These are phyloP conservation scores for Davidsoniella neocaledoniae DNA, from an alignment of 2,329 filamentous ascomycete species.

Conservation along the genomic window DNA sequence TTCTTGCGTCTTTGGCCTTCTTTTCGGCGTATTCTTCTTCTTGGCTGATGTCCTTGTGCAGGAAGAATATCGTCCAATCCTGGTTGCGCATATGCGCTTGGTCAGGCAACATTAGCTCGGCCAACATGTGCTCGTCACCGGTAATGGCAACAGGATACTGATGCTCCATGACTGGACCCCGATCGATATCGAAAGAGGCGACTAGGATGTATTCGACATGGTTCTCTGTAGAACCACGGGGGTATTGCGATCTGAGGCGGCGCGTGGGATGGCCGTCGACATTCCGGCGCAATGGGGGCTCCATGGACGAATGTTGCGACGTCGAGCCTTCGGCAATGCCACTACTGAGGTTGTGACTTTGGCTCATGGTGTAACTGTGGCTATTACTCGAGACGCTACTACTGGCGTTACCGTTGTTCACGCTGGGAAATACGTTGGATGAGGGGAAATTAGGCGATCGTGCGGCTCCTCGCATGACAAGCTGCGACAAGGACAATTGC, in stretches of 20 bases:
- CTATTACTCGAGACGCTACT: background rate
- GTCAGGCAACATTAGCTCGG: constrained; percentile 95
- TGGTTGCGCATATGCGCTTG: constrained; percentile 88
- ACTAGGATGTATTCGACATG: constrained; percentile 99
- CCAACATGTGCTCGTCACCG: constrained; percentile 93
- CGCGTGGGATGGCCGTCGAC: constrained; percentile 32
- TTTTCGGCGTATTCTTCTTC: constrained; percentile 64
- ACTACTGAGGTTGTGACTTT: background rate
- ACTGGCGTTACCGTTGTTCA: constrained; percentile 20
- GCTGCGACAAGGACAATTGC: constrained; percentile 30
- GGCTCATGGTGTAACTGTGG: constrained; percentile 5
- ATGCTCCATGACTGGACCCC: constrained; percentile 94
- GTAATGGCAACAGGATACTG: constrained; percentile 92
- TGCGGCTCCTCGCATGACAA: constrained; percentile 20
- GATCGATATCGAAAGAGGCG: constrained; percentile 91
- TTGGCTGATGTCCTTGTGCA: constrained; percentile 83
- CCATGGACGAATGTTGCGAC: constrained; percentile 43
- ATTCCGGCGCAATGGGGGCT: constrained; percentile 28
- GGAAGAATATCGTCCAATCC: constrained; percentile 98
- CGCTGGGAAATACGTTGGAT: constrained; percentile 18
- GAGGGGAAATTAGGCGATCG: constrained; percentile 29
- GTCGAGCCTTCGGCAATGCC: constrained; percentile 24
- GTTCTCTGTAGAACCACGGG: constrained; percentile 57
- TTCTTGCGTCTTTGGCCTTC: constrained; percentile 34
- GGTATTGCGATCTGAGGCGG: constrained; percentile 58